Conservation (phyloP, 2,329 filamentous ascomycete species). For the Aureobasidium sp. region DNA sequence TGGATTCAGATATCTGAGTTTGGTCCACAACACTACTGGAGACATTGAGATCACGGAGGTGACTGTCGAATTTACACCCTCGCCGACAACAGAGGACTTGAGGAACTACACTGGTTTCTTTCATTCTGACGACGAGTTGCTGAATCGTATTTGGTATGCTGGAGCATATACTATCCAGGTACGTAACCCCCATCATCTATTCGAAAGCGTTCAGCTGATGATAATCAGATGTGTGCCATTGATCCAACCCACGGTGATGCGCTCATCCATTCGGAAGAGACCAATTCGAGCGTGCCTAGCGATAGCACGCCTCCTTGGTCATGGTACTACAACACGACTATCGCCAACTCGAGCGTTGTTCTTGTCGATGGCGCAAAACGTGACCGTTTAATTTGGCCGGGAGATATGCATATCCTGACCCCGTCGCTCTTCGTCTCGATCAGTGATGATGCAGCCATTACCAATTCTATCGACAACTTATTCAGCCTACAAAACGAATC, state of each 20-base stretch:
- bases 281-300: slow-evolving; percentile 24
- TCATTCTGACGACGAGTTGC: slow-evolving; percentile 33
- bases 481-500: slow-evolving; percentile 24
- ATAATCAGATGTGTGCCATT: slow-evolving; percentile 26
- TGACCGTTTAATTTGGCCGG: slow-evolving; percentile 52
- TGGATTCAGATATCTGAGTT: slow-evolving; percentile 38
- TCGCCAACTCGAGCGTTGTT: slow-evolving; percentile 29
- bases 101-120: slow-evolving; percentile 34
- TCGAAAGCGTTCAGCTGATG: not conserved
- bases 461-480: slow-evolving; percentile 35
- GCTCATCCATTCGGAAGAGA: slow-evolving; percentile 24
- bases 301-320: slow-evolving; percentile 23
- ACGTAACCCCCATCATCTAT: not conserved
- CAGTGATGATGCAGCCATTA: slow-evolving; percentile 42
- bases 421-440: slow-evolving; percentile 48
- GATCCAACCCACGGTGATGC: slow-evolving; percentile 27
- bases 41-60: slow-evolving; percentile 29
- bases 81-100: slow-evolving; percentile 31
- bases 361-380: slow-evolving; percentile 27
- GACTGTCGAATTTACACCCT: slow-evolving; percentile 36
- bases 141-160: slow-evolving; percentile 38
- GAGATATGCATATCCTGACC: slow-evolving; percentile 51
- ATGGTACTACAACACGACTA: slow-evolving; percentile 35
- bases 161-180: slow-evolving; percentile 24
- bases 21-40: slow-evolving; percentile 36